A percentile compares a stretch with the other conserved stretches of the same genome.
These are phyloP conservation scores for Mycosphaerella arachidis DNA, from an alignment of 2,329 filamentous ascomycete genomes.

Conservation along the genomic window DNA sequence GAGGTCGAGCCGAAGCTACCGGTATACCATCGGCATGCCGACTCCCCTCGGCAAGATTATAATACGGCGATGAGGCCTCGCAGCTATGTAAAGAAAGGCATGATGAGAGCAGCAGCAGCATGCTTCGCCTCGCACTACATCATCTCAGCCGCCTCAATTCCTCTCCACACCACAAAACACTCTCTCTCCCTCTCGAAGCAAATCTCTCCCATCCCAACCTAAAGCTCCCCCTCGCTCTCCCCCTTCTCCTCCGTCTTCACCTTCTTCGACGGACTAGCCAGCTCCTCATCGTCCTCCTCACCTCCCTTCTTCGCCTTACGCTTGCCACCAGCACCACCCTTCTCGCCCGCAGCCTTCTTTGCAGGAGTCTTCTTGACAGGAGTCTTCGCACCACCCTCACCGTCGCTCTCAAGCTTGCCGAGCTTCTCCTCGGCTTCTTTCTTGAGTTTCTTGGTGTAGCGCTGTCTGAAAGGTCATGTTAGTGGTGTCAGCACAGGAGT, in stretches of 20 bases:
- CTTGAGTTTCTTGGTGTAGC: constrained; percentile 8
- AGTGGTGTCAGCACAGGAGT: background rate
- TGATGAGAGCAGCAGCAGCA: too few species aligned
- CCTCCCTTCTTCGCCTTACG: constrained; percentile 1
- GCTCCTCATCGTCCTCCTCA: constrained; percentile 1
- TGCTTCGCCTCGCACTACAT: too few species aligned
- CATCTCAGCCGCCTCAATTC: background rate
- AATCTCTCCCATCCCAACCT: background rate
- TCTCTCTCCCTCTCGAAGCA: background rate
- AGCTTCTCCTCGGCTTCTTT: constrained; percentile 1
- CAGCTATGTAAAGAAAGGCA: too few species aligned
- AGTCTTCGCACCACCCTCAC: background rate
- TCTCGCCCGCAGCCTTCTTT: constrained; percentile 7
- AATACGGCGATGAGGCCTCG: too few species aligned
- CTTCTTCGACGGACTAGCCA: constrained; percentile 3
- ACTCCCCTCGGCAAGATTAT: background rate
- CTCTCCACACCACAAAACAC: background rate
- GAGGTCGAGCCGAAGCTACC: background rate
- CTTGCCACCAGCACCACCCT: background rate
- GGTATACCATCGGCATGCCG: background rate
- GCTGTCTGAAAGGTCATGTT: background rate
- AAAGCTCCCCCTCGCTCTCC: background rate
- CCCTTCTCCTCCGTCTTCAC: constrained; percentile 5
- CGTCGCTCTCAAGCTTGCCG: background rate
- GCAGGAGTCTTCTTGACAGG: background rate